phyloP scores from a whole-genome alignment of 768 basidiomycete species.

The Suillus sp. region DNA sequence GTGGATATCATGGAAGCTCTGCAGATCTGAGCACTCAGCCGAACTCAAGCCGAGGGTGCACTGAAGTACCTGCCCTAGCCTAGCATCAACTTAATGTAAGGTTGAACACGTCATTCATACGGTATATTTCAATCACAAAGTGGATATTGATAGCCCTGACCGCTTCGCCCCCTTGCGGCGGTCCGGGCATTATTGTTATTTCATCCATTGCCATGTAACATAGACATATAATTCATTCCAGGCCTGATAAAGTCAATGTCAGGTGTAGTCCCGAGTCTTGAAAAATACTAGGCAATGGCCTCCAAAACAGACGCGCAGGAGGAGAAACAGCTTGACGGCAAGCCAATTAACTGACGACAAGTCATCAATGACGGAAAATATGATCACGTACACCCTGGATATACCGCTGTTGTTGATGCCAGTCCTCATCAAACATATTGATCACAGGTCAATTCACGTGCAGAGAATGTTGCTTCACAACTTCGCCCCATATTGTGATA shows the following conservation, averaged over 20 bases:
- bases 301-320: not conserved
- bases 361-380: not conserved
- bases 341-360: not conserved
- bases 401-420: not conserved
- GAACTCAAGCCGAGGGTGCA: not conserved
- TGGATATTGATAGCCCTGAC: not conserved
- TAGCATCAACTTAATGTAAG: not conserved
- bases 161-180: not conserved
- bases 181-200: not conserved
- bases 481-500: not conserved
- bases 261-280: not conserved
- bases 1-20: slow-evolving; percentile 12
- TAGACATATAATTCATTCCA: not conserved
- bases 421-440: not conserved
- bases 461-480: not conserved
- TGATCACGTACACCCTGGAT: not conserved
- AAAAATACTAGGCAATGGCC: not conserved
- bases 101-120: not conserved
- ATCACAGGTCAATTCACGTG: not conserved
- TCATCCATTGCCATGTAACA: not conserved
- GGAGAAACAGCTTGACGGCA: not conserved
- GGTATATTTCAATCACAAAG: too few relatives aligned
- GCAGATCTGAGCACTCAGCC: not conserved
- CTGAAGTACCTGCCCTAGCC: not conserved
- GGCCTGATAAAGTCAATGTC: not conserved